Conservation (phyloP, 768 basidiomycete genomes). For the Trametes gibbosa region DNA sequence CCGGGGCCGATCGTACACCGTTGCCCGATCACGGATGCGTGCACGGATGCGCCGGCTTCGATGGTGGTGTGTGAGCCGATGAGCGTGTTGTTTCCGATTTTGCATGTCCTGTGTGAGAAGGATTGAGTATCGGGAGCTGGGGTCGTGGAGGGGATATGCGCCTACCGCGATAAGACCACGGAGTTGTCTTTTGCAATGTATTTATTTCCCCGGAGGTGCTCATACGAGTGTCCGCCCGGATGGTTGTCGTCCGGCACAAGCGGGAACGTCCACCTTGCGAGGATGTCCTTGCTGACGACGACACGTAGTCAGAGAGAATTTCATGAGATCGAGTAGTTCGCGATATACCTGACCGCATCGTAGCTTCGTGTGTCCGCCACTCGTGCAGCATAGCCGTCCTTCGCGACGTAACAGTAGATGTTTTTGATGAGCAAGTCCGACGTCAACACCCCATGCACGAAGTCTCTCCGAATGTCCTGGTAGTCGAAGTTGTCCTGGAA, state of each 20-base stretch:
- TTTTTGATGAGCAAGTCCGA: conserved; percentile 94
- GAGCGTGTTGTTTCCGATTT: conserved; percentile 76
- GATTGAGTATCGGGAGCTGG: not conserved
- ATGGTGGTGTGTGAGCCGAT: conserved; percentile 79
- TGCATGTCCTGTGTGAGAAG: conserved; percentile 54
- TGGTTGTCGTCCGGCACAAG: conserved; percentile 93
- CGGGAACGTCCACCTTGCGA: conserved; percentile 93
- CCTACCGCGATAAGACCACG: conserved; percentile 80
- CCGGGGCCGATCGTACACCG: conserved; percentile 71
- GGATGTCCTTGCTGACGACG: conserved; percentile 78
- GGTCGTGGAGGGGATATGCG: not conserved
- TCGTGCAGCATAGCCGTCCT: conserved; percentile 88
- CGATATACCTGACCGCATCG: conserved; percentile 74
- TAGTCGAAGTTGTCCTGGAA: conserved; percentile 99
- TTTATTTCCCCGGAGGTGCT: conserved; percentile 83
- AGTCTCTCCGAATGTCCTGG: conserved; percentile 85
- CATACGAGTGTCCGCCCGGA: conserved; percentile 78
- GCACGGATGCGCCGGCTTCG: conserved; percentile 61
- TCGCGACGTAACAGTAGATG: conserved; percentile 86
- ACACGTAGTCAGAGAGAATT: not conserved
- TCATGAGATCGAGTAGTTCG: not conserved
- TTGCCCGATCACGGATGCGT: conserved; percentile 74
- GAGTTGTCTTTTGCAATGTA: conserved; percentile 81
- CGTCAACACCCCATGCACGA: conserved; percentile 91
- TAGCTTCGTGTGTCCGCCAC: conserved; percentile 93